Evolutionary conservation across 495 filamentous ascomycete species (phyloP).

Genomic region (Amphirosellinia nigrospora): DNA sequence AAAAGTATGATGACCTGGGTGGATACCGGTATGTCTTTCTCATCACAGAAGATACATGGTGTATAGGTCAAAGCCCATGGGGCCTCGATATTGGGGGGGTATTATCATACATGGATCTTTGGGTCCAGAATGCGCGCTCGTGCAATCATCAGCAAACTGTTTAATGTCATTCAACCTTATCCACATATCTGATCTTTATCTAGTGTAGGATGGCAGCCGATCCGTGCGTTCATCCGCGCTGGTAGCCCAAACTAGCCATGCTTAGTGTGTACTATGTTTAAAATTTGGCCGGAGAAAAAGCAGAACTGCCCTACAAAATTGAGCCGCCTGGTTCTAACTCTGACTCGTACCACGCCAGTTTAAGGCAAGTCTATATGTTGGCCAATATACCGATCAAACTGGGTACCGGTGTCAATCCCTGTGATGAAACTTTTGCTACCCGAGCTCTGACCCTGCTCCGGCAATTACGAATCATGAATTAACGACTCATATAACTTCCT

Average conservation of each 20-base stretch:
- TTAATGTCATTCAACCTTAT: slow-evolving; percentile 14
- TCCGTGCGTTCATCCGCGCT: slow-evolving; percentile 15
- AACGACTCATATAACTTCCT: neutral
- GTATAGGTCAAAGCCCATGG: slow-evolving; percentile 24
- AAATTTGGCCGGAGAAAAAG: neutral
- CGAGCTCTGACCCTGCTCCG: neutral
- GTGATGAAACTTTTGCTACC: slow-evolving; percentile 18
- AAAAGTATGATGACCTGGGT: slow-evolving; percentile 12
- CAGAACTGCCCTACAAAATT: neutral
- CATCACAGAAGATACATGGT: slow-evolving; percentile 24
- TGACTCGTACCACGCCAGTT: neutral
- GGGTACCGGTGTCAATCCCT: slow-evolving; percentile 9
- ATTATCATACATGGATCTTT: slow-evolving; percentile 15
- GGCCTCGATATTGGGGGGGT: neutral
- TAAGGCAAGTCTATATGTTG: slow-evolving; percentile 42
- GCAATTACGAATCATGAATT: slow-evolving; percentile 6
- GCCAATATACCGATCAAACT: slow-evolving; percentile 48
- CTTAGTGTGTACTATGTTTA: neutral
- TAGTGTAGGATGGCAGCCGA: neutral
- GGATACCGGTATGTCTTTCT: slow-evolving; percentile 16
- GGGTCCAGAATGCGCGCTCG: slow-evolving; percentile 17
- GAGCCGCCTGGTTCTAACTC: neutral
- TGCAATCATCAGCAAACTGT: slow-evolving; percentile 4
- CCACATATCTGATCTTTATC: slow-evolving; percentile 7
- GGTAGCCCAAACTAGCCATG: neutral